Percentiles rank a stretch among this genome's conserved stretches.
phyloP scores from a whole-genome alignment of 2,329 filamentous ascomycete genomes.

The Pseudocercospora eumusae region DNA sequence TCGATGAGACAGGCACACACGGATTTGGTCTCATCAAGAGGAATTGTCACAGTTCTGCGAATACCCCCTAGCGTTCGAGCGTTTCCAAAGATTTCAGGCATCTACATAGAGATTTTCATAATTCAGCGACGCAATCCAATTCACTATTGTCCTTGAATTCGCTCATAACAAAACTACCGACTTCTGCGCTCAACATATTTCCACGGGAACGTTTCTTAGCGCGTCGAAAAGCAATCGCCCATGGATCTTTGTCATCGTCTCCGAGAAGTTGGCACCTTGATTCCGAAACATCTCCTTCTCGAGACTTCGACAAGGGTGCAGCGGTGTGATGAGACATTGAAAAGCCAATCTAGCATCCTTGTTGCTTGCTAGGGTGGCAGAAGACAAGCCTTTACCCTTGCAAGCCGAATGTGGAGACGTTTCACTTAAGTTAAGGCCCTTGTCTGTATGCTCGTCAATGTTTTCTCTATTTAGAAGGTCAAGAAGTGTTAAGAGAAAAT shows the following conservation, averaged over 20 bases:
- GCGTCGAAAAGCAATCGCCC: too few species aligned
- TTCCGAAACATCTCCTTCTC: neutral
- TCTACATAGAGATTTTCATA: neutral
- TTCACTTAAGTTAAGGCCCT: neutral
- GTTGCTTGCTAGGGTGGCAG: neutral
- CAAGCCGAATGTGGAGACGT: neutral
- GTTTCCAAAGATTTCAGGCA: neutral
- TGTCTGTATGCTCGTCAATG: too few species aligned
- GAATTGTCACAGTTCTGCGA: neutral
- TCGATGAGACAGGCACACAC: neutral
- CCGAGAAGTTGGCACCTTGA: neutral
- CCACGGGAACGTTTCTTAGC: too few species aligned
- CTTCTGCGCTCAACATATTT: too few species aligned
- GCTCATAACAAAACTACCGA: too few species aligned
- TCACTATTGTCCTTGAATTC: too few species aligned
- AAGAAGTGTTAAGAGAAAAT: too few species aligned
- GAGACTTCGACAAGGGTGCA: neutral
- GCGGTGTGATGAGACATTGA: constrained; percentile 3
- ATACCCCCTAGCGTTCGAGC: neutral
- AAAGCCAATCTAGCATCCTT: neutral
- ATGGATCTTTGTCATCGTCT: neutral
- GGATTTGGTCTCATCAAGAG: neutral
- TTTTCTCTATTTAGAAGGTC: too few species aligned
- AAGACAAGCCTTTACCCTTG: neutral
- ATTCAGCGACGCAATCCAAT: neutral